A percentile compares a stretch with the other conserved stretches of the same genome.
Evolutionary conservation across 2,329 filamentous ascomycete species (phyloP).

Genomic region (Fusarium sp.): DNA sequence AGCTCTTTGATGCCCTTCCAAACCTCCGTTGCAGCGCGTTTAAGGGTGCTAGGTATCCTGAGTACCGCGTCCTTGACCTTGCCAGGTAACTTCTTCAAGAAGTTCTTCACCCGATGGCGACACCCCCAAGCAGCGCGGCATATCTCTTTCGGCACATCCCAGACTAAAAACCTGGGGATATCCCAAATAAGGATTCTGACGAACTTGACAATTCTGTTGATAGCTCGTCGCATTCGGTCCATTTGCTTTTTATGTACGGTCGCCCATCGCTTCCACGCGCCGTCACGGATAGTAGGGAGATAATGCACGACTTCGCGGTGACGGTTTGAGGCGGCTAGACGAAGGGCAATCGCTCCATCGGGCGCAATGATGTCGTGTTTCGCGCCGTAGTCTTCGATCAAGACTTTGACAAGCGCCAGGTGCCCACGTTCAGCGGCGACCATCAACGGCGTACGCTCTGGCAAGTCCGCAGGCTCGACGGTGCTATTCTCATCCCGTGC

Average conservation of each 20-base stretch:
- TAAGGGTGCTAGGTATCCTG: constrained; percentile 20
- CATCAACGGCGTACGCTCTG: constrained; percentile 55
- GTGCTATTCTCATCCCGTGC: background rate
- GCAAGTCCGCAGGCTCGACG: constrained; percentile 21
- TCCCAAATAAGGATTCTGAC: constrained; percentile 42
- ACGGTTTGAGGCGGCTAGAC: constrained; percentile 52
- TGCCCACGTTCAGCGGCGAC: constrained; percentile 53
- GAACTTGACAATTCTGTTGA: constrained; percentile 37
- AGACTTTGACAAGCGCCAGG: constrained; percentile 52
- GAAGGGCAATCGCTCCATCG: constrained; percentile 56
- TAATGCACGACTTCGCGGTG: constrained; percentile 56
- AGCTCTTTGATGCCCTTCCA: constrained; percentile 38
- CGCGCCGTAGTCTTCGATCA: constrained; percentile 52
- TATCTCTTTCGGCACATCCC: constrained; percentile 36
- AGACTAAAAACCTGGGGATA: constrained; percentile 45
- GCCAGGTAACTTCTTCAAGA: constrained; percentile 41
- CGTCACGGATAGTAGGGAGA: constrained; percentile 51
- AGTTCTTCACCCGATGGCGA: constrained; percentile 41
- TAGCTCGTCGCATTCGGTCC: constrained; percentile 35
- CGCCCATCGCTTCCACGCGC: constrained; percentile 51
- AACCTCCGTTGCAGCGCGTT: constrained; percentile 1
- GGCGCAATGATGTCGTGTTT: constrained; percentile 55
- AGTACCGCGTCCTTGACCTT: constrained; percentile 33
- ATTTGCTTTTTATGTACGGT: constrained; percentile 45
- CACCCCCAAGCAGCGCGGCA: constrained; percentile 35